phyloP scores from a whole-genome alignment of 495 filamentous ascomycete species.

The Tuber indicum region DNA sequence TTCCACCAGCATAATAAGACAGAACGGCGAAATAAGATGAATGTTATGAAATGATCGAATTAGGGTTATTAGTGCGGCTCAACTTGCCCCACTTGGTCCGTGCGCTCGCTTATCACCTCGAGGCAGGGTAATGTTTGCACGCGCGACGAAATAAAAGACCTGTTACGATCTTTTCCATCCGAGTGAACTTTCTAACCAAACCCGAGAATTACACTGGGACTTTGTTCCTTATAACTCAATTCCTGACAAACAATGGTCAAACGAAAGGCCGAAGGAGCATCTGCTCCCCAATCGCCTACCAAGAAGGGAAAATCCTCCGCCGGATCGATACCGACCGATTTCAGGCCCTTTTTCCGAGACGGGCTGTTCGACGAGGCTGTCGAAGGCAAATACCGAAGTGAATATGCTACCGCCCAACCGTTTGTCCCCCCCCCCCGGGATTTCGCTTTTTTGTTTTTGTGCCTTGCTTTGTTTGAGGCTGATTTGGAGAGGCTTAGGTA shows the following conservation, averaged over 20 bases:
- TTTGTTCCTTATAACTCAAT: constrained; percentile 12
- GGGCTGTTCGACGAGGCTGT: constrained; percentile 66
- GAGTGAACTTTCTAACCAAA: not conserved
- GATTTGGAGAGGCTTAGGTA: constrained; percentile 50
- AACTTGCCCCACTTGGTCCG: constrained; percentile 27
- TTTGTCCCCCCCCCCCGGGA: constrained; percentile 31
- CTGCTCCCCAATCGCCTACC: constrained; percentile 11
- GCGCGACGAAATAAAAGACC: constrained; percentile 17
- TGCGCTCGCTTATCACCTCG: constrained; percentile 14
- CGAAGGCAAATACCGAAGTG: constrained; percentile 59
- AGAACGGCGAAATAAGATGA: not conserved
- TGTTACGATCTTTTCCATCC: not conserved
- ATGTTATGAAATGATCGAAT: not conserved
- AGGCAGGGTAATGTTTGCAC: constrained; percentile 20
- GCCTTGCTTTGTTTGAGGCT: constrained; percentile 18
- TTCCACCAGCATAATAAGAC: not conserved
- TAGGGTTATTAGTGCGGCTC: constrained; percentile 19
- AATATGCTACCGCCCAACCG: constrained; percentile 68
- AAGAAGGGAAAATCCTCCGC: constrained; percentile 38
- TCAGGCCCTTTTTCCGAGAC: constrained; percentile 56
- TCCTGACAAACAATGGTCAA: constrained; percentile 27
- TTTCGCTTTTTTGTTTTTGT: not conserved
- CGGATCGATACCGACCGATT: constrained; percentile 24
- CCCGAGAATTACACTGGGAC: not conserved
- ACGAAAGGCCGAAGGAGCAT: constrained; percentile 34